Conservation (phyloP, 2,329 filamentous ascomycete species). For the Lecanosticta acicola region DNA sequence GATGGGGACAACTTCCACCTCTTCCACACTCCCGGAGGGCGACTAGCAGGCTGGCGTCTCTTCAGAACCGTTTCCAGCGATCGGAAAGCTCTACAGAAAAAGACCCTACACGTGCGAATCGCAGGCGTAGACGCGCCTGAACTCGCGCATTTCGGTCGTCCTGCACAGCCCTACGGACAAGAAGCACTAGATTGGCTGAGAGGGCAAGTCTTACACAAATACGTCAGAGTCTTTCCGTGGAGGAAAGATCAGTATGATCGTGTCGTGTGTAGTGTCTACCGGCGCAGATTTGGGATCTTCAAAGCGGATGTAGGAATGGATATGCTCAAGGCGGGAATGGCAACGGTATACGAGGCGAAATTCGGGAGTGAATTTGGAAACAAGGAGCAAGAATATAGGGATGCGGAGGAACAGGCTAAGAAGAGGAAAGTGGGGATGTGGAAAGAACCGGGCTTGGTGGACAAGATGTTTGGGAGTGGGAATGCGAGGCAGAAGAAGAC, state of each 20-base stretch:
- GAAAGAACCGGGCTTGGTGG: conserved; percentile 42
- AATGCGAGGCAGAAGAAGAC: conserved; percentile 41
- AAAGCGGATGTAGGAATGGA: conserved; percentile 78
- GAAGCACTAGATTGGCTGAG: conserved; percentile 82
- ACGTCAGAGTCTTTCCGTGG: conserved; percentile 77
- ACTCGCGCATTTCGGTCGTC: conserved; percentile 81
- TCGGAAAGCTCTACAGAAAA: conserved; percentile 18
- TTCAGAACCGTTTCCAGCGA: conserved; percentile 17
- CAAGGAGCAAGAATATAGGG: conserved; percentile 56
- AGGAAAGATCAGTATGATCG: conserved; percentile 87
- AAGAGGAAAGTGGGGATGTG: conserved; percentile 56
- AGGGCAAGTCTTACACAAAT: conserved; percentile 61
- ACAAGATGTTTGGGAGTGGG: conserved; percentile 42
- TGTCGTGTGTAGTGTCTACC: conserved; percentile 75
- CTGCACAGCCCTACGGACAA: conserved; percentile 74
- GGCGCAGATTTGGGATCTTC: conserved; percentile 42
- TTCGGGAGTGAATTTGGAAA: conserved; percentile 81
- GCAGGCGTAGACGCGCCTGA: conserved; percentile 94
- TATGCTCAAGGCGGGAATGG: conserved; percentile 79
- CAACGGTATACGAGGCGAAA: conserved; percentile 92
- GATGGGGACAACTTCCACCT: conserved; percentile 95
- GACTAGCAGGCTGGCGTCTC: conserved; percentile 75
- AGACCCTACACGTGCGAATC: conserved; percentile 77
- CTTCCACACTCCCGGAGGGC: conserved; percentile 91
- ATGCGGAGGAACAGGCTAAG: conserved; percentile 50